phyloP scores from a whole-genome alignment of 2,329 filamentous ascomycete genomes.

The Helicocarpus griseus region DNA sequence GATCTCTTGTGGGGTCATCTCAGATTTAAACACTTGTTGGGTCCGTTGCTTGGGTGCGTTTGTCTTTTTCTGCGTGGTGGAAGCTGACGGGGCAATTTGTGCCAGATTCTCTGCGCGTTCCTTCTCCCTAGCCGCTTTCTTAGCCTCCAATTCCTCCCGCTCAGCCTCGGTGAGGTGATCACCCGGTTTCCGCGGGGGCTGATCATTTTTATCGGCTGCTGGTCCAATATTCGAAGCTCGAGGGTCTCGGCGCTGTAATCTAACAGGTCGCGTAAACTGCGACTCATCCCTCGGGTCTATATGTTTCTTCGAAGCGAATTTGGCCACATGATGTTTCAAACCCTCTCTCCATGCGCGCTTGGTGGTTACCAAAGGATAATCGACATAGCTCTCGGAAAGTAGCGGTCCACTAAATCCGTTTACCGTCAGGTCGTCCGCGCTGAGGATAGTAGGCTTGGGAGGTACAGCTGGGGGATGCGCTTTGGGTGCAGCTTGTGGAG shows the following conservation, averaged over 20 bases:
- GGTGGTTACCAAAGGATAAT: conserved; percentile 68
- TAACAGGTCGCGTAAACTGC: conserved; percentile 79
- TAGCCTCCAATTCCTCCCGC: conserved; percentile 47
- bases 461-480: conserved; percentile 11
- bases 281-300: conserved; percentile 63
- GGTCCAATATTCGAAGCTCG: conserved; percentile 48
- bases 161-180: conserved; percentile 54
- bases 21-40: conserved; percentile 74
- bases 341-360: conserved; percentile 71
- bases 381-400: conserved; percentile 35
- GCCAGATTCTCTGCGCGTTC: conserved; percentile 80
- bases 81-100: conserved; percentile 78
- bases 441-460: conserved; percentile 10
- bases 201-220: conserved; percentile 27
- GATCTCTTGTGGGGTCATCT: conserved; percentile 64
- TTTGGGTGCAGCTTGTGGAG: conserved; percentile 13
- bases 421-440: conserved; percentile 23
- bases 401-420: conserved; percentile 36
- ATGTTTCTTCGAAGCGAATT: conserved; percentile 57
- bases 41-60: conserved; percentile 64
- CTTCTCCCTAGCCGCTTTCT: conserved; percentile 68
- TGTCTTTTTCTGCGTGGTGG: conserved; percentile 59
- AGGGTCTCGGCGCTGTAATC: conserved; percentile 81
- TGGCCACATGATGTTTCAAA: conserved; percentile 78
- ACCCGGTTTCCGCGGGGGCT: conserved; percentile 47